Evolutionary conservation across 2,329 filamentous ascomycete genomes (phyloP), one percentile per base, ranked within the genome.

Genomic region (Lachnellula willkommii): DNA sequence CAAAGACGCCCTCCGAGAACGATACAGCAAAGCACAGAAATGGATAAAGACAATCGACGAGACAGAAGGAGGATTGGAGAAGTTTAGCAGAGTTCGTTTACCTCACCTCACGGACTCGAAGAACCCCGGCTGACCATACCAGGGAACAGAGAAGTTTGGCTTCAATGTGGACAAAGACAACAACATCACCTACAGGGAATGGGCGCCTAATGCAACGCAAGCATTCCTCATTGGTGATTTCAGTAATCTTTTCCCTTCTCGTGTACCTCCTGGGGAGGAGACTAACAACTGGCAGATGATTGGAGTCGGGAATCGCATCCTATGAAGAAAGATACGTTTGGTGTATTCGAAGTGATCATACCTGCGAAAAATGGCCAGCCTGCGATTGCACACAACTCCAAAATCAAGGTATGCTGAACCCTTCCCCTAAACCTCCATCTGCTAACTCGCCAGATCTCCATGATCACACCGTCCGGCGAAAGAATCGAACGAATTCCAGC

Each of bases 191-290:
- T 99, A 99, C 73, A 83, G 90, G 65, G 94, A 99, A 80, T 99
- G 94, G 94, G 94, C 94, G 1, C 92, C 94, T 26, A 95, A 91
- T 76, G 93, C 91, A 53, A 78, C 83, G 42, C 80, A 88, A 68
- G 94, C 94, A 50, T 91, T 85, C 70, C 80, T 99, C 52, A 87
- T 95, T 65, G 94, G 94, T 59, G 94, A 97, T 65, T 99, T 97
- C 79, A 99, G 88, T 92, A 77, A 63, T 60, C 63, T 60, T 58
- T 60, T 58, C 49, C 47, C 28, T 47, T 45, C 14, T 53, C 15
- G 50, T 47, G 56, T 45, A 55, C 42, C 45, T 60, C 43, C 46
- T 50, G 46, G 39, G 42, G 37, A 36, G 36, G 54, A 39, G 43
- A 57, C 65, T 68, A 58, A 68, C 57, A 28, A 6, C 53, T 49